Conservation (phyloP, 768 basidiomycete genomes). For the Rhodotorula kratochvilovae region DNA sequence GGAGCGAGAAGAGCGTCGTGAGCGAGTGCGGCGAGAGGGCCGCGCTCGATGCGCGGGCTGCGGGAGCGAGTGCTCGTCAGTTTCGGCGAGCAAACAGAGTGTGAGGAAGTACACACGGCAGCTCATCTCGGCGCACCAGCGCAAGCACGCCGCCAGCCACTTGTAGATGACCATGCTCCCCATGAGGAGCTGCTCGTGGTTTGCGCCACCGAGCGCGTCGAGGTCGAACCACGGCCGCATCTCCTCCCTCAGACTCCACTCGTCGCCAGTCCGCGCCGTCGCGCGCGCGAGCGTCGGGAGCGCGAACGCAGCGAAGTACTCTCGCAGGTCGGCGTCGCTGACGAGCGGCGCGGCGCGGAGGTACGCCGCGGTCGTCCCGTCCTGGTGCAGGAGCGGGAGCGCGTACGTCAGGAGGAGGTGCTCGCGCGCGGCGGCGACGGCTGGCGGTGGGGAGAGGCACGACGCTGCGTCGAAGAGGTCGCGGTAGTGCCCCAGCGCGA, state of each 20-base stretch:
- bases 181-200: background rate
- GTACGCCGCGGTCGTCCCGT: constrained; percentile 4
- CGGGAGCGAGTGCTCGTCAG: background rate
- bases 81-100: background rate
- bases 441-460: background rate
- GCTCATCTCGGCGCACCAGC: constrained; percentile 1
- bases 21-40: background rate
- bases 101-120: background rate
- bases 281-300: background rate
- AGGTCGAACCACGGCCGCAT: background rate
- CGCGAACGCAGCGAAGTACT: constrained; percentile 1
- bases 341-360: constrained; percentile 5
- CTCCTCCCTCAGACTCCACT: background rate
- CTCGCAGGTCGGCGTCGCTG: background rate
- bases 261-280: too few species aligned
- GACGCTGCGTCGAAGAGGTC: constrained; percentile 10
- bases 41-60: background rate
- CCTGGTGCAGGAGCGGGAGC: constrained; percentile 4
- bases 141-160: constrained; percentile 11
- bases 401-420: background rate
- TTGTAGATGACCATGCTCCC: background rate
- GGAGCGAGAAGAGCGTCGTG: background rate
- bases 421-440: background rate
- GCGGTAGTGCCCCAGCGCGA: background rate
- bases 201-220: background rate